Conservation (phyloP, 2,329 filamentous ascomycete genomes). For the Diaporthe aspalathi region DNA sequence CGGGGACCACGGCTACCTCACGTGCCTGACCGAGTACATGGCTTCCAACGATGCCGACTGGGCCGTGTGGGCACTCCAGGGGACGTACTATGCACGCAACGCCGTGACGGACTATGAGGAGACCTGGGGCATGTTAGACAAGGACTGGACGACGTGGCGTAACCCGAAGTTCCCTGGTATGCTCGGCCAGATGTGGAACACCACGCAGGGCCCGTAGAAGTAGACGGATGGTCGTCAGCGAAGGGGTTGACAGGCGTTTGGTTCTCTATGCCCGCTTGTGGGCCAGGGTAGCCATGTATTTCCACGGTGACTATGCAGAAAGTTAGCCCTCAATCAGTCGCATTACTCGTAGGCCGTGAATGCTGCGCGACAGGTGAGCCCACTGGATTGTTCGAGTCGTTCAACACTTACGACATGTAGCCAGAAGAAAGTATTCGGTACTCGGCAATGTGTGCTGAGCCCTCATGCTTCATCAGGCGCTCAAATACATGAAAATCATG, state of each 20-base stretch:
- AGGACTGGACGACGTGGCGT: slow-evolving; percentile 52
- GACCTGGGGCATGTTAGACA: slow-evolving; percentile 62
- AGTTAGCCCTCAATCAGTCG: background rate
- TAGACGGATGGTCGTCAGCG: background rate
- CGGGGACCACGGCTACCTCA: slow-evolving; percentile 60
- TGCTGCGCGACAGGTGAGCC: background rate
- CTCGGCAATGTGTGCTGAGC: too few species aligned
- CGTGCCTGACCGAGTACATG: slow-evolving; percentile 65
- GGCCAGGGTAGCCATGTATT: background rate
- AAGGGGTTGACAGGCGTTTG: background rate
- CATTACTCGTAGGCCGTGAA: background rate
- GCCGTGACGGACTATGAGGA: slow-evolving; percentile 63
- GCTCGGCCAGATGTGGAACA: slow-evolving; percentile 53
- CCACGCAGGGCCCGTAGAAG: slow-evolving; percentile 53
- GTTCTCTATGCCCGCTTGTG: background rate
- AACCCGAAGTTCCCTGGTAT: slow-evolving; percentile 50
- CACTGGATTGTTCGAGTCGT: too few species aligned
- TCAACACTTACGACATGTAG: too few species aligned
- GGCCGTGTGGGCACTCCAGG: slow-evolving; percentile 69
- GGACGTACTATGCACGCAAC: slow-evolving; percentile 68
- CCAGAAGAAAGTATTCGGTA: too few species aligned
- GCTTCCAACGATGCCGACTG: slow-evolving; percentile 68
- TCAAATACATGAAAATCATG: background rate
- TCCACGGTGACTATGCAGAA: background rate
- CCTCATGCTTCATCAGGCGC: background rate